Percentiles rank a stretch among this genome's conserved stretches.
Evolutionary conservation across 192 early-diverging fungal species (phyloP).

Genomic region (Podila epigama): DNA sequence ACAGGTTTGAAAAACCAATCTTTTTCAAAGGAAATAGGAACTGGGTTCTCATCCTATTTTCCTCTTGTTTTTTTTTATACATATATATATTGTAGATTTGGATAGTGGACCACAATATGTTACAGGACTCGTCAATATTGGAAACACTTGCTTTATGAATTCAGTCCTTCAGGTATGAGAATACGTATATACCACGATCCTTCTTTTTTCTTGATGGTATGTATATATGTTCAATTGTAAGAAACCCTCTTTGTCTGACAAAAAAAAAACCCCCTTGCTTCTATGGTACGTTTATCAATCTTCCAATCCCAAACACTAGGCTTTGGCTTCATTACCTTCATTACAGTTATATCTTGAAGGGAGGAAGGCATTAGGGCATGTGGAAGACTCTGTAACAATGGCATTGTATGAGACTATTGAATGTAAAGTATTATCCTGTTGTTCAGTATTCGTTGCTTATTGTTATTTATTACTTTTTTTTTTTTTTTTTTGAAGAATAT

Average conservation of each 20-base stretch:
- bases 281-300: neutral
- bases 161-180: slow-evolving; percentile 72
- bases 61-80: neutral
- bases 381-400: slow-evolving; percentile 20
- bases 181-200: neutral
- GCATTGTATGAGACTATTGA: slow-evolving; percentile 42
- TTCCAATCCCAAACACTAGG: neutral
- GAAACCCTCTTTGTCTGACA: no score
- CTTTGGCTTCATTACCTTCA: slow-evolving; percentile 32
- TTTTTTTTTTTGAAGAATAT: no score
- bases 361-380: slow-evolving; percentile 27
- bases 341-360: slow-evolving; percentile 17
- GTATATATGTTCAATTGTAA: no score
- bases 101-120: slow-evolving; percentile 17
- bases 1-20: neutral
- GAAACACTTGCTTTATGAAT: slow-evolving; percentile 93
- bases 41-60: neutral
- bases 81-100: neutral
- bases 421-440: no score
- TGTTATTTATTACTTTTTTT: no score
- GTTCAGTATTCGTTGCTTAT: no score
- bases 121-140: slow-evolving; percentile 78
- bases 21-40: neutral
- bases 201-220: no score
- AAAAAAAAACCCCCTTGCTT: no score